Conservation (phyloP, 306 rosid genomes). For the Corylus avellana region DNA sequence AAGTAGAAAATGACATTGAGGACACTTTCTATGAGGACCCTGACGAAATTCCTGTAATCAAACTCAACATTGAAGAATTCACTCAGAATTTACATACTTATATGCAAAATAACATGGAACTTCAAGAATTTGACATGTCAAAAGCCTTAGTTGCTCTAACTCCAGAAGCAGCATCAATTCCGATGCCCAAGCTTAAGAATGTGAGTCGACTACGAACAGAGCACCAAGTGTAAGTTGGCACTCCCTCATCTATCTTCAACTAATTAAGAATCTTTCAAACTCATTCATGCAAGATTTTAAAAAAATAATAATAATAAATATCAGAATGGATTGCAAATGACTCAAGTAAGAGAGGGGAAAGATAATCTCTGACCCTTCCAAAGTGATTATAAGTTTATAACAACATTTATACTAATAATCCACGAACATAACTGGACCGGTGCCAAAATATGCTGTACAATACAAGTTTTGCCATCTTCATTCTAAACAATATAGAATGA, state of each 20-base stretch:
- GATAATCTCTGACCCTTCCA: neutral
- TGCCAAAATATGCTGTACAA: neutral
- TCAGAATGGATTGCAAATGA: neutral
- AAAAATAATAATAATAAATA: no score
- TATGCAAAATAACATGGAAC: constrained; percentile 86
- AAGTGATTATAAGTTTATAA: neutral
- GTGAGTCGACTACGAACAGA: constrained; percentile 88
- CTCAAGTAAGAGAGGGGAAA: constrained; percentile 2
- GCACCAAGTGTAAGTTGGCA: constrained; percentile 85
- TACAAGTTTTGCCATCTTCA: neutral
- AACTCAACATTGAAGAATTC: constrained; percentile 78
- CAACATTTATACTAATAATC: neutral
- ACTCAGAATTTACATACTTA: constrained; percentile 76
- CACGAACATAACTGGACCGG: neutral
- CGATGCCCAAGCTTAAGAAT: constrained; percentile 85
- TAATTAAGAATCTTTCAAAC: constrained; percentile 22
- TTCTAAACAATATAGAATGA: neutral
- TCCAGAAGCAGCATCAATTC: constrained; percentile 81
- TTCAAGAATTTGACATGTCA: constrained; percentile 86
- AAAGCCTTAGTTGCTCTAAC: constrained; percentile 82
- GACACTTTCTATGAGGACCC: constrained; percentile 65
- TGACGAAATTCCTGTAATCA: constrained; percentile 81
- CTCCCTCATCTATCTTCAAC: constrained; percentile 25
- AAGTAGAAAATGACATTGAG: constrained; percentile 65
- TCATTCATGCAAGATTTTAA: neutral